A percentile compares a stretch with the other conserved stretches of the same genome.
These are phyloP conservation scores for Fragilariopsis cylindrus DNA, from an alignment of 108 stramenopile genomes.

Conservation along the genomic window DNA sequence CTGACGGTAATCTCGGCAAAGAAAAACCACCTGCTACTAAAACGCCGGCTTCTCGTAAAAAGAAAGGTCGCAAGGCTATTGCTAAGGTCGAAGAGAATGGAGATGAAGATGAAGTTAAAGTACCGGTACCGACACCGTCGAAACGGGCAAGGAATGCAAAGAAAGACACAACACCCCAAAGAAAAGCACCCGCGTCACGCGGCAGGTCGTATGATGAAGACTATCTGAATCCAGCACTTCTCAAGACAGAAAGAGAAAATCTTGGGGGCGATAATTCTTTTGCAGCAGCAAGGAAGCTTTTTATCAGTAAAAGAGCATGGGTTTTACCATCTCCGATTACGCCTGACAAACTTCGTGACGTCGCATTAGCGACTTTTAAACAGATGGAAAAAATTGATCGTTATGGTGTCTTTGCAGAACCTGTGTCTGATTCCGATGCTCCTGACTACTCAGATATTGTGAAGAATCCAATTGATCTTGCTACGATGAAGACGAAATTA, in stretches of 20 bases:
- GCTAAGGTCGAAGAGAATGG: neutral
- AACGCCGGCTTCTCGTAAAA: neutral
- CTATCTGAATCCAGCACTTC: constrained; percentile 36
- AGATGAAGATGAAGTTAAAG: neutral
- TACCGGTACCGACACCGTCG: neutral
- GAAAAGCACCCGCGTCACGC: neutral
- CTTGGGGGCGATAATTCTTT: constrained; percentile 45
- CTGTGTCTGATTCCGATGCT: constrained; percentile 69
- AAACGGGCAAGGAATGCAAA: neutral
- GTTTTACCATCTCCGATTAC: constrained; percentile 47
- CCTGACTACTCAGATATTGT: constrained; percentile 73
- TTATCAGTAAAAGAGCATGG: constrained; percentile 63
- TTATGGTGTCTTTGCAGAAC: constrained; percentile 68
- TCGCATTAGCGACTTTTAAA: constrained; percentile 54
- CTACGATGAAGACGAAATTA: constrained; percentile 68
- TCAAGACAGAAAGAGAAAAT: constrained; percentile 45
- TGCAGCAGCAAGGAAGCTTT: constrained; percentile 51
- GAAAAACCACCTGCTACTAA: constrained; percentile 8
- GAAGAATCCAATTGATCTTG: constrained; percentile 73
- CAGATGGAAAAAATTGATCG: constrained; percentile 62
- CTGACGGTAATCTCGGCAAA: neutral
- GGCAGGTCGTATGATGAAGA: constrained; percentile 7
- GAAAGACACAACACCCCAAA: neutral
- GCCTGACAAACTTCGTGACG: constrained; percentile 52
- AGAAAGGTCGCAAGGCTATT: constrained; percentile 6